Conservation (phyloP, 495 filamentous ascomycete genomes). For the Penicillium fimorum region DNA sequence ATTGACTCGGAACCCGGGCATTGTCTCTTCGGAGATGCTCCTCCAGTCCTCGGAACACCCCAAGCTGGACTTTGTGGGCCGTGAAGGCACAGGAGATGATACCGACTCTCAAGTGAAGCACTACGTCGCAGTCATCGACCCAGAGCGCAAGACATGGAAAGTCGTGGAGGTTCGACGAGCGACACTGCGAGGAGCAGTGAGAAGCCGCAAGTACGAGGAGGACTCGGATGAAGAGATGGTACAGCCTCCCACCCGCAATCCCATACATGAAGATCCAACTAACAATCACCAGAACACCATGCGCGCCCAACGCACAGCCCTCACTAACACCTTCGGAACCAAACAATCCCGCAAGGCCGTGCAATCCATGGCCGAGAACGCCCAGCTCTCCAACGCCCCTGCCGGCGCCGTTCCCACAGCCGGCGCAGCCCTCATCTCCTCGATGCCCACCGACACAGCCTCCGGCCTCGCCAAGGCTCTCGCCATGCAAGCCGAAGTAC, state of each 20-base stretch:
- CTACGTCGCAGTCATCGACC: constrained; percentile 85
- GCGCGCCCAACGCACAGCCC: constrained; percentile 60
- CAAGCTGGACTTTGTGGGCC: constrained; percentile 77
- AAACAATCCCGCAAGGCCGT: constrained; percentile 90
- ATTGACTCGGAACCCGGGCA: constrained; percentile 42
- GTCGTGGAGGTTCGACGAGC: constrained; percentile 75
- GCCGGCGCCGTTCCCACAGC: constrained; percentile 52
- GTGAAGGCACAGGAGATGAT: constrained; percentile 62
- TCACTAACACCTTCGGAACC: constrained; percentile 89
- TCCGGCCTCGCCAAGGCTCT: constrained; percentile 63
- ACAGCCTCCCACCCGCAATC: constrained; percentile 3
- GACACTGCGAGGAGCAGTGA: constrained; percentile 62
- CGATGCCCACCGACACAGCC: constrained; percentile 53
- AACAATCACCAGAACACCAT: constrained; percentile 45
- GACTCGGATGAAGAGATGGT: constrained; percentile 43
- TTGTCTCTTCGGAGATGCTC: constrained; percentile 61
- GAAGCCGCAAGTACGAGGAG: constrained; percentile 47
- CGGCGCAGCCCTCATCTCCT: constrained; percentile 60
- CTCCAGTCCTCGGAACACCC: constrained; percentile 74
- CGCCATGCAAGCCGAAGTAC: constrained; percentile 62
- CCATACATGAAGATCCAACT: not conserved
- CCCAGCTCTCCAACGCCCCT: constrained; percentile 56
- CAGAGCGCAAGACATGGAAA: constrained; percentile 65
- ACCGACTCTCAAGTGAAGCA: constrained; percentile 70
- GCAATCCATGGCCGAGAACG: constrained; percentile 72